Conservation (phyloP, 768 basidiomycete genomes). For the Strobilomyces dryophilus region DNA sequence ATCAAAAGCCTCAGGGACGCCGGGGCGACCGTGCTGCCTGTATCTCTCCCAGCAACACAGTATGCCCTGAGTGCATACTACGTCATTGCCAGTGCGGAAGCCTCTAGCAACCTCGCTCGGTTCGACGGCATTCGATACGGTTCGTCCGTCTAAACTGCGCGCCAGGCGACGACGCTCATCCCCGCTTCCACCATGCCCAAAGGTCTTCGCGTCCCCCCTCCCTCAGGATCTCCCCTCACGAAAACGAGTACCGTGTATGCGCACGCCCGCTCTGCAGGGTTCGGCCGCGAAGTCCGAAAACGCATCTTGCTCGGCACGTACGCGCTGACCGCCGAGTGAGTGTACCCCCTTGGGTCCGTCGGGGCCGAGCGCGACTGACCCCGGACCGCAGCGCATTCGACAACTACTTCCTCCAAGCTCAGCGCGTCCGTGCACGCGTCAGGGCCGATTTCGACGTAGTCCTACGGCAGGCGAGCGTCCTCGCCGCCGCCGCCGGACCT, state of each 20-base stretch:
- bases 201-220: constrained; percentile 52
- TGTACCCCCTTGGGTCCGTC: background rate
- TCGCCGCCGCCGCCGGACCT: constrained; percentile 26
- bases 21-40: constrained; percentile 67
- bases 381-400: constrained; percentile 76
- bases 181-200: background rate
- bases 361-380: background rate
- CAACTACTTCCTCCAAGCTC: constrained; percentile 94
- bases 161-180: background rate
- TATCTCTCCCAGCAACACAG: constrained; percentile 64
- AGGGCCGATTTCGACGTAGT: constrained; percentile 68
- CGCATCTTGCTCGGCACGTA: constrained; percentile 89
- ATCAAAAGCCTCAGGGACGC: constrained; percentile 38
- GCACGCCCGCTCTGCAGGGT: constrained; percentile 60
- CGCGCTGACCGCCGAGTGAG: constrained; percentile 88
- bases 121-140: constrained; percentile 90
- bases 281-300: constrained; percentile 82
- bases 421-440: constrained; percentile 69
- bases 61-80: constrained; percentile 93
- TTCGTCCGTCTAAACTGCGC: constrained; percentile 13
- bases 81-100: constrained; percentile 92
- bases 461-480: constrained; percentile 57
- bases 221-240: constrained; percentile 37
- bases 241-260: constrained; percentile 61
- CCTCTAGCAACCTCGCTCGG: constrained; percentile 85